A percentile compares a stretch with the other conserved stretches of the same genome.
These are phyloP conservation scores for Fomitopsis pulvina DNA, from an alignment of 768 basidiomycete genomes.

Conservation along the genomic window DNA sequence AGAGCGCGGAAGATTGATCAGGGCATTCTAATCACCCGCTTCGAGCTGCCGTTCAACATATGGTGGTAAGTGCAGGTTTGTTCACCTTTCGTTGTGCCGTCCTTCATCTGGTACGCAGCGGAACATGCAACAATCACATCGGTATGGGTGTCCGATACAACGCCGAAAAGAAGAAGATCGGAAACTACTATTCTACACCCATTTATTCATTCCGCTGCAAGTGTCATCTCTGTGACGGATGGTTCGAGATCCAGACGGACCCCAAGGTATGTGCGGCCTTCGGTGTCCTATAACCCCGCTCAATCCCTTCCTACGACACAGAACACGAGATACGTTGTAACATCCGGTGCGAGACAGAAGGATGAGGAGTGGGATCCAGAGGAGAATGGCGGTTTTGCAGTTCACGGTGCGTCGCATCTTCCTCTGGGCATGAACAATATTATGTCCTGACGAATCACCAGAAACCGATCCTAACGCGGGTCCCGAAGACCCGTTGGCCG, in stretches of 20 bases:
- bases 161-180: conserved; percentile 96
- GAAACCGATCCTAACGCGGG: conserved; percentile 63
- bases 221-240: conserved; percentile 92
- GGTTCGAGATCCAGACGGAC: conserved; percentile 98
- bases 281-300: neutral
- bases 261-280: conserved; percentile 63
- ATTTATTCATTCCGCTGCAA: conserved; percentile 97
- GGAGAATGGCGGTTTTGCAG: conserved; percentile 89
- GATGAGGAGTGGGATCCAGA: conserved; percentile 96
- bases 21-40: conserved; percentile 92
- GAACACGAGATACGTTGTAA: conserved; percentile 95
- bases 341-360: conserved; percentile 89
- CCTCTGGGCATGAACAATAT: neutral
- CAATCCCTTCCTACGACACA: conserved; percentile 23
- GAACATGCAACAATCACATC: conserved; percentile 91
- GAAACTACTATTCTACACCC: conserved; percentile 89
- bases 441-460: conserved; percentile 19
- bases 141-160: conserved; percentile 99
- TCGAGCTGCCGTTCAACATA: conserved; percentile 94
- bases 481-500: conserved; percentile 78
- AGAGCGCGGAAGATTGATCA: conserved; percentile 94
- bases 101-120: conserved; percentile 39
- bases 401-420: conserved; percentile 58
- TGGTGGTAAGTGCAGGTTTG: conserved; percentile 80
- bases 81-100: neutral